Percentiles rank a stretch among this genome's conserved stretches.
phyloP scores from a whole-genome alignment of 2,329 filamentous ascomycete genomes.

The Fonsecaea pedrosoi region DNA sequence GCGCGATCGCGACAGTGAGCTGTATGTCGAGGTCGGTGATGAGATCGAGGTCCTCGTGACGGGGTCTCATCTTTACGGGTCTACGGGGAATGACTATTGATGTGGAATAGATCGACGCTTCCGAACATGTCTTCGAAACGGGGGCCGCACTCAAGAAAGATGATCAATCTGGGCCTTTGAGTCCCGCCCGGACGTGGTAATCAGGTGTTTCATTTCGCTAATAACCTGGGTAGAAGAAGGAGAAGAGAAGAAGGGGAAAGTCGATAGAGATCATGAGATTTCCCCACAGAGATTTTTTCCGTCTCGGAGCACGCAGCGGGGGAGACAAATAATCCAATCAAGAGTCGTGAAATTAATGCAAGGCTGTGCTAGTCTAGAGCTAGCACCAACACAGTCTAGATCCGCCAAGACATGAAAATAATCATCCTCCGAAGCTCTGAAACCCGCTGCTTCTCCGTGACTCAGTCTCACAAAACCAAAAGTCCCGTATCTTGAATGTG shows the following conservation, averaged over 20 bases:
- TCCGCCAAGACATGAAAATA: slow-evolving; percentile 35
- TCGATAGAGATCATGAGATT: background rate
- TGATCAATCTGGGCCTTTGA: no score
- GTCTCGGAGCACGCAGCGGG: background rate
- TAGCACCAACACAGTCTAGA: background rate
- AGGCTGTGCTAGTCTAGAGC: slow-evolving; percentile 26
- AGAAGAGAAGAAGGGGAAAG: no score
- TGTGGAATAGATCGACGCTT: background rate
- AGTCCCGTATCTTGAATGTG: slow-evolving; percentile 3
- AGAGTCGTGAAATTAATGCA: slow-evolving; percentile 3
- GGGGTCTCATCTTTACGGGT: slow-evolving; percentile 39
- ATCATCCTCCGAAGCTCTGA: slow-evolving; percentile 23
- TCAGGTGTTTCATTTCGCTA: no score
- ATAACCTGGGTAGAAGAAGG: no score
- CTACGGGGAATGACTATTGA: slow-evolving; percentile 37
- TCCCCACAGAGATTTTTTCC: background rate
- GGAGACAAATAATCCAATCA: background rate
- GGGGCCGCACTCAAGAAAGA: background rate
- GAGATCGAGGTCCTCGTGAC: slow-evolving; percentile 38
- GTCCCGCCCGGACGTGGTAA: no score
- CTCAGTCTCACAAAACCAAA: background rate
- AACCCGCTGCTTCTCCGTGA: background rate
- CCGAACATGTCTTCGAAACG: background rate
- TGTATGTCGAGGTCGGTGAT: slow-evolving; percentile 39
- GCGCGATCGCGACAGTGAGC: slow-evolving; percentile 16